phyloP scores from a whole-genome alignment of 2,329 filamentous ascomycete species.

The Ceratocystis smalleyi region DNA sequence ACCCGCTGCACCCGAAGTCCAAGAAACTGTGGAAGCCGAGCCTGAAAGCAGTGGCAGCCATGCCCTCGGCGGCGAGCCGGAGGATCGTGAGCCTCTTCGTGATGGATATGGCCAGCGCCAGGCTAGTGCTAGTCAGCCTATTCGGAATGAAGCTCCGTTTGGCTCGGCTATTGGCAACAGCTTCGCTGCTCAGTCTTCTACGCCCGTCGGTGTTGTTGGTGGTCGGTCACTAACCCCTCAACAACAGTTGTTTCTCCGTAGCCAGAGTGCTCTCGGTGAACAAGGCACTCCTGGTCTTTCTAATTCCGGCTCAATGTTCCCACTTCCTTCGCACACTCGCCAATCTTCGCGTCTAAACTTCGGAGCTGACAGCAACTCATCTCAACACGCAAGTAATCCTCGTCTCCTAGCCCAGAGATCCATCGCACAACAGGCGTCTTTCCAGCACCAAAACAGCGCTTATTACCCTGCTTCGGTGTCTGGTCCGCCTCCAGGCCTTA shows the following conservation, averaged over 20 bases:
- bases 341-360: slow-evolving; percentile 83
- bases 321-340: slow-evolving; percentile 55
- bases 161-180: slow-evolving; percentile 38
- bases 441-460: slow-evolving; percentile 48
- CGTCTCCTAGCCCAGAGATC: slow-evolving; percentile 69
- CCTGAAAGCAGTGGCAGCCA: slow-evolving; percentile 69
- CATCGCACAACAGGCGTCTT: slow-evolving; percentile 47
- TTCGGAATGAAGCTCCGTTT: slow-evolving; percentile 54
- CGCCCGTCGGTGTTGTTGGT: slow-evolving; percentile 35
- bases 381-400: slow-evolving; percentile 60
- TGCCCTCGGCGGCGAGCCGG: slow-evolving; percentile 82
- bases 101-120: slow-evolving; percentile 44
- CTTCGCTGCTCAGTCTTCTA: slow-evolving; percentile 35
- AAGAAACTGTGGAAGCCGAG: slow-evolving; percentile 50
- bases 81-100: slow-evolving; percentile 50
- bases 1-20: slow-evolving; percentile 29
- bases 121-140: slow-evolving; percentile 46
- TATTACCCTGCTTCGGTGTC: slow-evolving; percentile 78
- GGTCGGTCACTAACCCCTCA: slow-evolving; percentile 67
- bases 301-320: slow-evolving; percentile 33
- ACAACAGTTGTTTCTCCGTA: slow-evolving; percentile 55
- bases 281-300: slow-evolving; percentile 44
- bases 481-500: slow-evolving; percentile 84
- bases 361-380: slow-evolving; percentile 51
- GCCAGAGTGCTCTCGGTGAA: slow-evolving; percentile 43